Conservation (phyloP, 2,329 filamentous ascomycete species). For the Lecanicillium sp. region DNA sequence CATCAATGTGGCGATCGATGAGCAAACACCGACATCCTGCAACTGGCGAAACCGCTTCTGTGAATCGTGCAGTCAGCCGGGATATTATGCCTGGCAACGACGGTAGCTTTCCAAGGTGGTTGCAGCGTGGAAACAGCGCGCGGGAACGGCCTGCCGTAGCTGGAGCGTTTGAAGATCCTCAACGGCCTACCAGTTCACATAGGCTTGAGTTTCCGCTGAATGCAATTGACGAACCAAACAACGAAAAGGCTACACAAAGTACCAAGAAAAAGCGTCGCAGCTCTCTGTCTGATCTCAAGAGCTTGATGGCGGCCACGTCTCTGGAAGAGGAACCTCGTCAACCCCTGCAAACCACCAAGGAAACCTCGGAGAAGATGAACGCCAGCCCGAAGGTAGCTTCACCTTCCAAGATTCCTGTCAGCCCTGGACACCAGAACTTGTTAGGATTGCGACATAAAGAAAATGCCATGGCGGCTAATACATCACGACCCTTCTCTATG, state of each 20-base stretch:
- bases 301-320: slow-evolving; percentile 54
- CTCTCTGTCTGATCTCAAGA: slow-evolving; percentile 79
- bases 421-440: slow-evolving; percentile 32
- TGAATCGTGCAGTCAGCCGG: slow-evolving; percentile 58
- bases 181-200: slow-evolving; percentile 49
- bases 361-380: slow-evolving; percentile 49
- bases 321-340: slow-evolving; percentile 33
- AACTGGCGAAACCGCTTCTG: slow-evolving; percentile 51
- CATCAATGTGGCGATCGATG: slow-evolving; percentile 77
- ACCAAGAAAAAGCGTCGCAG: slow-evolving; percentile 76
- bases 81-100: slow-evolving; percentile 72
- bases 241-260: slow-evolving; percentile 28
- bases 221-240: slow-evolving; percentile 51
- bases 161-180: slow-evolving; percentile 52
- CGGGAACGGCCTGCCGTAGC: slow-evolving; percentile 53
- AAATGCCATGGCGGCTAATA: slow-evolving; percentile 22
- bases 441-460: slow-evolving; percentile 42
- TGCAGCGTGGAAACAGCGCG: slow-evolving; percentile 41
- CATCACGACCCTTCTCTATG: slow-evolving; percentile 5
- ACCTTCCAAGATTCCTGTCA: slow-evolving; percentile 45
- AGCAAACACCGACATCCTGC: slow-evolving; percentile 66
- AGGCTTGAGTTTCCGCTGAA: slow-evolving; percentile 46
- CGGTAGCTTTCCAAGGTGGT: slow-evolving; percentile 38
- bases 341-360: slow-evolving; percentile 43
- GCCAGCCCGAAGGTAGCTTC: slow-evolving; percentile 37